These are phyloP conservation scores for Daldinia childiae DNA, from an alignment of 495 filamentous ascomycete genomes.

Conservation along the genomic window DNA sequence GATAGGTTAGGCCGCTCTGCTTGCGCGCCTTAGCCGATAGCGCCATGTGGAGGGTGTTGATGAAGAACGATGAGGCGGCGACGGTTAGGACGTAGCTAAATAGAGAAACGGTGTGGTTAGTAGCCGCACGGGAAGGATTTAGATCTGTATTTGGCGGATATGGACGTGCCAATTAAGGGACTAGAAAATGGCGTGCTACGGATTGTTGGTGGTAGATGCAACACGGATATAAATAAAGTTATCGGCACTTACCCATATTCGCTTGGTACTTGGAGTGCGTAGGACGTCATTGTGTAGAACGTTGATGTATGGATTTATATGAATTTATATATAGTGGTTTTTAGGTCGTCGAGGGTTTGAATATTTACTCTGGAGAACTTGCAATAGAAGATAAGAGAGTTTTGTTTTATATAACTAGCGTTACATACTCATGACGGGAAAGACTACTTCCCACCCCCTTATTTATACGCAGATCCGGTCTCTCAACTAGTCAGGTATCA, in stretches of 20 bases:
- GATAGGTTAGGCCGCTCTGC: slow-evolving; percentile 66
- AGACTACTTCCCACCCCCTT: slow-evolving; percentile 1
- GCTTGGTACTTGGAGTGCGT: slow-evolving; percentile 45
- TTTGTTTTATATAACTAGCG: slow-evolving; percentile 7
- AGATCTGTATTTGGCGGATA: neutral
- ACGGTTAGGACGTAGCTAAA: slow-evolving; percentile 66
- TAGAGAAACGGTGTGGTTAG: slow-evolving; percentile 16
- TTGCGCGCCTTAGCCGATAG: slow-evolving; percentile 61
- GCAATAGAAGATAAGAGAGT: neutral
- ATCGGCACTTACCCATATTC: slow-evolving; percentile 55
- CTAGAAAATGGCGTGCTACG: slow-evolving; percentile 23
- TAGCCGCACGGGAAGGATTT: slow-evolving; percentile 10
- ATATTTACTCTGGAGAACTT: neutral
- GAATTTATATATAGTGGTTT: neutral
- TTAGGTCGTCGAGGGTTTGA: too few species aligned
- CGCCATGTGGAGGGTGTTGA: slow-evolving; percentile 63
- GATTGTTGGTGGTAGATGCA: neutral
- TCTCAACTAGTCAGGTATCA: neutral
- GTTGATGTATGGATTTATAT: neutral
- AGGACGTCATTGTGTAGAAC: slow-evolving; percentile 24
- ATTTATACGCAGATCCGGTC: neutral
- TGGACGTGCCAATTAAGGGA: slow-evolving; percentile 15
- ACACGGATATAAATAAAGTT: slow-evolving; percentile 1
- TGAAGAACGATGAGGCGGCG: slow-evolving; percentile 66
- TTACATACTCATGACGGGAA: neutral